Conservation (phyloP, 495 filamentous ascomycete genomes). For the Penicillium alfredii region DNA sequence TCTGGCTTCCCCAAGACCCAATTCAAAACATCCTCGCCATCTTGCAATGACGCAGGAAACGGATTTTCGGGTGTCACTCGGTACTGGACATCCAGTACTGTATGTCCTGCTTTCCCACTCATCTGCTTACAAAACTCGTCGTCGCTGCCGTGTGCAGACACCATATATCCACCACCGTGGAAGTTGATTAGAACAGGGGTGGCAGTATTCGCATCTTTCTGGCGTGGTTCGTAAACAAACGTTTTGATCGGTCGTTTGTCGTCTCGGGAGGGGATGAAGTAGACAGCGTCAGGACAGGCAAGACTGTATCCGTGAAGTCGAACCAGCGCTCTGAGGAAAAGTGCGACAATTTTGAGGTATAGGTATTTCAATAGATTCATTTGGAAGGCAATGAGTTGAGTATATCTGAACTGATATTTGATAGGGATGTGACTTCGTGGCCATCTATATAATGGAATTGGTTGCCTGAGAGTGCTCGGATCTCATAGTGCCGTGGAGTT, state of each 20-base stretch:
- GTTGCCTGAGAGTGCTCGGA: too few relatives aligned
- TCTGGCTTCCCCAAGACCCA: slow-evolving; percentile 9
- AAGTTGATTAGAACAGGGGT: not conserved
- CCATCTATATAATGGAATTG: too few relatives aligned
- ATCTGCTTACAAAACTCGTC: not conserved
- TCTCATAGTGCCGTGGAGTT: too few relatives aligned
- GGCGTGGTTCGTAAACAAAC: not conserved
- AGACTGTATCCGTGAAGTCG: too few relatives aligned
- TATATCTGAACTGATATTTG: too few relatives aligned
- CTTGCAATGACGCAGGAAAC: not conserved
- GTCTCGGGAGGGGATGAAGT: not conserved
- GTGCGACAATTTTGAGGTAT: too few relatives aligned
- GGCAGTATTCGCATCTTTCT: not conserved
- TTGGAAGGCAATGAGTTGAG: too few relatives aligned
- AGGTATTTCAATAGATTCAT: too few relatives aligned
- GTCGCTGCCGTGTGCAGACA: not conserved
- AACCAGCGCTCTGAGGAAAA: too few relatives aligned
- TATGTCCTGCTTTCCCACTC: not conserved
- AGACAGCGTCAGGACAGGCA: too few relatives aligned
- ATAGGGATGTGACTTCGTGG: too few relatives aligned
- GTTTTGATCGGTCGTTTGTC: not conserved
- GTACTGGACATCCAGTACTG: not conserved
- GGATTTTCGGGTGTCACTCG: not conserved
- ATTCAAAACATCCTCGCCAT: slow-evolving; percentile 1
- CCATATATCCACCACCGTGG: not conserved